Evolutionary conservation across 257 asterid genomes (phyloP), one percentile per base, ranked within the genome.

Genomic region (Buddleja alternifolia): DNA sequence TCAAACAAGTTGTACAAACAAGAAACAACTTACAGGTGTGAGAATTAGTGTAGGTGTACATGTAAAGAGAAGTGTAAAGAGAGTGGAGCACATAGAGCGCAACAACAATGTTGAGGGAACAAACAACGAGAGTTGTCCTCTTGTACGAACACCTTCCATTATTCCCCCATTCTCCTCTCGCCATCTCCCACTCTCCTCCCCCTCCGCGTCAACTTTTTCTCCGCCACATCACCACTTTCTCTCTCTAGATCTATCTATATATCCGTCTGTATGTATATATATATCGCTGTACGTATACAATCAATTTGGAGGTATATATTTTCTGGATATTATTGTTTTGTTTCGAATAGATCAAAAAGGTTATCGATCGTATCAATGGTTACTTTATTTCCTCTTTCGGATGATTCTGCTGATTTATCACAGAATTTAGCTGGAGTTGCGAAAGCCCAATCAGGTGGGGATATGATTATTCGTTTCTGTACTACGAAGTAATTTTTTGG

Each of bases 61-160:
- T 66, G 83, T 85, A 93, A 32, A 88, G 87, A 37, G 95, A 86
- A 58, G 78, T 68, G 77, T 85, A 93, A 37, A 88, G 88, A 32
- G 92, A 85, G 70, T 75, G 97, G 69, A 93, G 87, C 74, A 88
- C 95, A 78, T 75, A 86, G 57, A 90, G 89, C 44, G 90, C 95
- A 75, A 93, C 83, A 52, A 84, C 79, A 63, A 90, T 79, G 85
- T 93, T 90, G 72, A 90, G 60, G 52, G 90, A 79, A 60, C 96
- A 93, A 66, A 87, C 81, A 56, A 83, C 50, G 63, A 90, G 71
- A 12, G 90, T 88, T 4, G 90, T 84, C 73, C 80, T 73, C 90
- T 85, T 93, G 88, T 90, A 88, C 16, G 97, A 85, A 78, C 88
- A 84, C 84, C 88, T 86, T 63, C 91, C 90, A 51, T 73, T 71